Evolutionary conservation across 768 basidiomycete species (phyloP), one percentile per base, ranked within the genome.

Genomic region (Mycena venus): DNA sequence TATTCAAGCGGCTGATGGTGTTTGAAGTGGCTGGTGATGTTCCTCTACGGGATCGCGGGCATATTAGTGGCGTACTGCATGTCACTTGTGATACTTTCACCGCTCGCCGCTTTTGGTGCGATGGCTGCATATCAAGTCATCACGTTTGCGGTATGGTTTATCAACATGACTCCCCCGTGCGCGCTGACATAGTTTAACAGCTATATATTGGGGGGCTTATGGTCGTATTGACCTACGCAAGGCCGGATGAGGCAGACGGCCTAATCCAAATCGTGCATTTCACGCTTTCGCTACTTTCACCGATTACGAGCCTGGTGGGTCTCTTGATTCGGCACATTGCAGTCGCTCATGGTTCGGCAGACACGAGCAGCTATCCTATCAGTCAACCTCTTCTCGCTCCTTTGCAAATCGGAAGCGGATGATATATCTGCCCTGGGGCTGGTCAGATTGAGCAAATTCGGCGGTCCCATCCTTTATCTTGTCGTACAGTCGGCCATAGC

Each of bases 401-500:
- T 94, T 2, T 95, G 94, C 77, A 82, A n/a, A 71, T 91, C 91
- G 10, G 47, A 64, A 3, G 81, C 85, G 6, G 84, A 82, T n/a
- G 82, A 85, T 4, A 87, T 90, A 36, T 88, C 87, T 0, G 75
- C 87, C 1, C 76, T 85, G 1, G 87, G 89, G 0, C 82, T 91
- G 68, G 91, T 90, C 7, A 76, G 82, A 42, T 89, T 96, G 71
- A 82, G 83, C 65, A 86, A 88, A 77, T 95, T 86, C 72, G 94
- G 94, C 4, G 92, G 93, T 14, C 94, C 94, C 1, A 94, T 95
- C 72, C 74, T 90, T 10, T 96, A 95, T 79, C 88, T 95, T 56
- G 85, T 94, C 68, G 73, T 91, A 25, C 91, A 92, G 61, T 84
- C 87, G 25, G 78, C 92, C 42, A 75, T 91, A 21, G 87, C 94